Evolutionary conservation across 2,329 filamentous ascomycete species (phyloP).

Genomic region (Trichophyton equinum): DNA sequence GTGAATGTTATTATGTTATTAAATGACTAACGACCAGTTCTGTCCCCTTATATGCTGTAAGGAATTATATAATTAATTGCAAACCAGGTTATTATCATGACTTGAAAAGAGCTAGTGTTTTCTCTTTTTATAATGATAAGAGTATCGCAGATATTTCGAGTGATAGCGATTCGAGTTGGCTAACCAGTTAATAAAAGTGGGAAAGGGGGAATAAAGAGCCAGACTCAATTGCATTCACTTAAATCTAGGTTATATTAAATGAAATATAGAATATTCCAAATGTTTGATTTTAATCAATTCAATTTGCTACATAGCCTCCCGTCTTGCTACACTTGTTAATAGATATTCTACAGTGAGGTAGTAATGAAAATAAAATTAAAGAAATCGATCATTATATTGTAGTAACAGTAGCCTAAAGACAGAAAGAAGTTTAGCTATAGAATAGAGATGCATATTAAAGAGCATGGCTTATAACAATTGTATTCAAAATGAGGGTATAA

Average conservation of each 20-base stretch:
- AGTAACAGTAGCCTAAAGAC: background rate
- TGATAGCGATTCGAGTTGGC: too few relatives aligned
- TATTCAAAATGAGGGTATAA: background rate
- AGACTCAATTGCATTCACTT: background rate
- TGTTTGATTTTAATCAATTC: background rate
- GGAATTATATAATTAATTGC: background rate
- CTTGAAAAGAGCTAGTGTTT: background rate
- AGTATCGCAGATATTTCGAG: background rate
- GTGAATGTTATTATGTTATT: conserved; percentile 25
- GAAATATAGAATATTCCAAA: background rate
- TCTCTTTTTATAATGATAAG: background rate
- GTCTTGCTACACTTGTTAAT: too few relatives aligned
- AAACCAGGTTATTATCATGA: background rate
- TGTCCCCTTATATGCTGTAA: background rate
- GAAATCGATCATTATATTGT: background rate
- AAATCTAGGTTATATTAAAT: too few relatives aligned
- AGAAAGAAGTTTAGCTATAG: background rate
- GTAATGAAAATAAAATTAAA: background rate
- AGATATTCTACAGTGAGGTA: too few relatives aligned
- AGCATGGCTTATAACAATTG: background rate
- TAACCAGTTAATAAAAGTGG: background rate
- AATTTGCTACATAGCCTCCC: background rate
- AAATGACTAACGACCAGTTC: background rate
- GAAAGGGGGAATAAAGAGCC: background rate
- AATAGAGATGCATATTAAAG: background rate